phyloP scores from a whole-genome alignment of 1,284 basidiomycete genomes.

The Heimioporus punctisporus region DNA sequence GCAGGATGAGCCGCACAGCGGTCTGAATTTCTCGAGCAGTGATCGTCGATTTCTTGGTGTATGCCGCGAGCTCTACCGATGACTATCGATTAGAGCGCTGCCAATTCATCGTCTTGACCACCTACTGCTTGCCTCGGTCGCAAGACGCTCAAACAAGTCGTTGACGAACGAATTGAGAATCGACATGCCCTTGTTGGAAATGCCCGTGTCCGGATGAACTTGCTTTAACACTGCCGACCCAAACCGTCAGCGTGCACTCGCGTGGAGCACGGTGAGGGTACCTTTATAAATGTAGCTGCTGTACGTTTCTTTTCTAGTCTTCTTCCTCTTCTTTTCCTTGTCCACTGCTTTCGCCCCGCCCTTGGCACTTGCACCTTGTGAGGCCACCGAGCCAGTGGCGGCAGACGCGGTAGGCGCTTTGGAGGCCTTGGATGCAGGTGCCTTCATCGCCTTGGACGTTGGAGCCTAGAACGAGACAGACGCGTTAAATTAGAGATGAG shows the following conservation, averaged over 20 bases:
- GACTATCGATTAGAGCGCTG: background rate
- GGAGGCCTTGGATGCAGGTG: constrained; percentile 22
- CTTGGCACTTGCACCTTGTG: background rate
- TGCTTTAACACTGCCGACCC: constrained; percentile 74
- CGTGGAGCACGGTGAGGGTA: constrained; percentile 1
- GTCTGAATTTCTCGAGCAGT: constrained; percentile 83
- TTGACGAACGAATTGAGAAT: constrained; percentile 95
- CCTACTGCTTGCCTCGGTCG: constrained; percentile 64
- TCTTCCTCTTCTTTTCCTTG: constrained; percentile 36
- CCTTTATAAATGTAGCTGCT: constrained; percentile 38
- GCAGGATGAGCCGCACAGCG: constrained; percentile 76
- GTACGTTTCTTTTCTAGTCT: constrained; percentile 34
- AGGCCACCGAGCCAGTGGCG: background rate
- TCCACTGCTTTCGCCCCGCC: background rate
- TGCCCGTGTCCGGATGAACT: constrained; percentile 97
- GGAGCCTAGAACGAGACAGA: too few species aligned
- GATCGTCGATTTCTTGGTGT: constrained; percentile 81
- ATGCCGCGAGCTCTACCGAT: constrained; percentile 63
- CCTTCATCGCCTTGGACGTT: constrained; percentile 25
- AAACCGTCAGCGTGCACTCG: background rate
- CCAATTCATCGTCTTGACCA: background rate
- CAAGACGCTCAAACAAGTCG: constrained; percentile 94
- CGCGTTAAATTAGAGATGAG: too few species aligned
- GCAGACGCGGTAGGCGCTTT: constrained; percentile 18
- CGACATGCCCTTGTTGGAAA: constrained; percentile 97